Evolutionary conservation across 148 eudicot genomes (phyloP), one percentile per base, ranked within the genome.

Genomic region (Arbutus unedo): DNA sequence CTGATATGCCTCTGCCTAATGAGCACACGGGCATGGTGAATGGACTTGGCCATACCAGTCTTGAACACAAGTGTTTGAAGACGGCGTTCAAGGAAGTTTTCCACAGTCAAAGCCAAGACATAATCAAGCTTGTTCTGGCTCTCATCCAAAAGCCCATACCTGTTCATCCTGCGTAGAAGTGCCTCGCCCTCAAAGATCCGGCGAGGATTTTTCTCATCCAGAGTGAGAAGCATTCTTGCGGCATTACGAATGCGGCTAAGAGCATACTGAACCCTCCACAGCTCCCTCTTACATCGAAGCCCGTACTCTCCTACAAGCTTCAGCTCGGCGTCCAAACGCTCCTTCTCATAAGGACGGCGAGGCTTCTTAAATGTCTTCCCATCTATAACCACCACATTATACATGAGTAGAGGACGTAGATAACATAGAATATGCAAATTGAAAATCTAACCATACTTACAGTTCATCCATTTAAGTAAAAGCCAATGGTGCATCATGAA

Each of bases 281-380:
- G 48, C 56, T 82, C 84, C 51, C 84, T 82, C 84, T 82, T 82
- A 60, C 84, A 82, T 11, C 84, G 44, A 15, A 82, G 79, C 25
- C 84, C 84, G 49, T 82, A 82, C 71, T 82, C 84, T 51, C 84
- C 84, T 4, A 82, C 84, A 76, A 82, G 84, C 84, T 82, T 82
- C 38, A 82, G 73, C 54, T 82, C 84, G 14, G 84, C 84, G 3
- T 82, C 84, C 57, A 82, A 47, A 38, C 84, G 84, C 59, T 82
- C 84, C 80, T 82, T 82, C 84, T 82, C 84, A 76, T 82, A 82
- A 3, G 84, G 84, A 76, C 84, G 84, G 49, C 84, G 79, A 64
- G 84, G 84, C 74, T 82, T 82, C 84, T 74, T 62, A 51, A 68
- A 79, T 38, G 80, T 78, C 62, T 78, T 78, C 50, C 80, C 80